Evolutionary conservation across 129 eudicot species (phyloP).

Genomic region (Oenanthe sinensis): DNA sequence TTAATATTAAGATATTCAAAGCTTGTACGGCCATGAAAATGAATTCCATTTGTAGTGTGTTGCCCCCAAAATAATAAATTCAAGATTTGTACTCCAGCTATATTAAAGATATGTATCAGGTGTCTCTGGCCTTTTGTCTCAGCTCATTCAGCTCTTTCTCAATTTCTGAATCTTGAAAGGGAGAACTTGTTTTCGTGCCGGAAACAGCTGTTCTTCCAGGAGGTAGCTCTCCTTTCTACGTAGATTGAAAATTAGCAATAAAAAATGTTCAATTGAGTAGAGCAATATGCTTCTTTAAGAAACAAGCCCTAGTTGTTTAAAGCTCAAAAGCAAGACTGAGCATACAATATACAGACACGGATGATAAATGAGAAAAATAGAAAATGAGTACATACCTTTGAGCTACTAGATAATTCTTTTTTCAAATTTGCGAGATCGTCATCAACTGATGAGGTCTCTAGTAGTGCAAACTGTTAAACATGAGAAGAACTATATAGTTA

Average conservation of each 20-base stretch:
- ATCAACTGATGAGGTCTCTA: conserved; percentile 22
- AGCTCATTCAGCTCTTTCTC: conserved; percentile 24
- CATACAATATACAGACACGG: neutral
- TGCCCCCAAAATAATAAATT: neutral
- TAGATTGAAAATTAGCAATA: neutral
- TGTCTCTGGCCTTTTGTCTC: conserved; percentile 20
- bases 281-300: neutral
- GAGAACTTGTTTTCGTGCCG: conserved; percentile 9
- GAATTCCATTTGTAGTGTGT: neutral
- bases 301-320: neutral
- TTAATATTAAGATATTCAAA: neutral
- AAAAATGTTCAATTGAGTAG: neutral
- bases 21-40: neutral
- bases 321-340: neutral
- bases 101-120: neutral
- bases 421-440: conserved; percentile 25
- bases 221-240: conserved; percentile 26
- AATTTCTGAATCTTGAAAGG: conserved; percentile 19
- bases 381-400: conserved; percentile 9
- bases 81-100: neutral
- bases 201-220: conserved; percentile 19
- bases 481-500: neutral
- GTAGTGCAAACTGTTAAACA: conserved; percentile 19
- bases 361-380: neutral
- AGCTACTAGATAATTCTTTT: conserved; percentile 21